Evolutionary conservation across 345 rosid genomes (phyloP).

Genomic region (Hibiscus syriacus): DNA sequence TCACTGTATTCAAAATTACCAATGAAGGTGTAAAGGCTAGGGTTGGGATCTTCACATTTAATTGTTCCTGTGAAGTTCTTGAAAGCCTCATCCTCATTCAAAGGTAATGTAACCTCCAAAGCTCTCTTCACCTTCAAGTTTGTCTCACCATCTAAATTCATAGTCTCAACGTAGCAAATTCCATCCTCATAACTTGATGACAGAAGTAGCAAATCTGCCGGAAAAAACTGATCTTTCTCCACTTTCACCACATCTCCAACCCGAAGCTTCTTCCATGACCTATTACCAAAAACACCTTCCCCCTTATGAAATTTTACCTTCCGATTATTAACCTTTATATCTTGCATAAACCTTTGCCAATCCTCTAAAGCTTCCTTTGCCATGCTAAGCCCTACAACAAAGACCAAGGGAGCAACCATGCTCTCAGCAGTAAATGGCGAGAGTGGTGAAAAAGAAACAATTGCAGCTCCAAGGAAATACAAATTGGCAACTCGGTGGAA

Average conservation of each 20-base stretch:
- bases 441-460: slow-evolving; percentile 64
- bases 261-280: slow-evolving; percentile 59
- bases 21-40: slow-evolving; percentile 78
- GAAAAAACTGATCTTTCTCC: slow-evolving; percentile 89
- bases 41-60: slow-evolving; percentile 92
- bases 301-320: slow-evolving; percentile 52
- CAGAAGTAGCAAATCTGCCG: slow-evolving; percentile 83
- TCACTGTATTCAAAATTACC: slow-evolving; percentile 67
- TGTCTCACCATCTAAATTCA: slow-evolving; percentile 98
- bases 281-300: slow-evolving; percentile 50
- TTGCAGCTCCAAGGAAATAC: slow-evolving; percentile 81
- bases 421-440: slow-evolving; percentile 82
- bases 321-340: slow-evolving; percentile 68
- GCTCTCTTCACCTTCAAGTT: slow-evolving; percentile 86
- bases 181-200: slow-evolving; percentile 92
- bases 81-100: slow-evolving; percentile 63
- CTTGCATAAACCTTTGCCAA: slow-evolving; percentile 94
- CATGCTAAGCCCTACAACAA: slow-evolving; percentile 94
- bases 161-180: slow-evolving; percentile 95
- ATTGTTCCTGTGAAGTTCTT: slow-evolving; percentile 50
- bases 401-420: slow-evolving; percentile 81
- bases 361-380: slow-evolving; percentile 91
- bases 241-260: slow-evolving; percentile 88
- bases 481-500: slow-evolving; percentile 90
- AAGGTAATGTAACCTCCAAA: slow-evolving; percentile 55